Base-by-base conservation (phyloP, 495 filamentous ascomycete species). In the Talaromyces thailandensis region DNA sequence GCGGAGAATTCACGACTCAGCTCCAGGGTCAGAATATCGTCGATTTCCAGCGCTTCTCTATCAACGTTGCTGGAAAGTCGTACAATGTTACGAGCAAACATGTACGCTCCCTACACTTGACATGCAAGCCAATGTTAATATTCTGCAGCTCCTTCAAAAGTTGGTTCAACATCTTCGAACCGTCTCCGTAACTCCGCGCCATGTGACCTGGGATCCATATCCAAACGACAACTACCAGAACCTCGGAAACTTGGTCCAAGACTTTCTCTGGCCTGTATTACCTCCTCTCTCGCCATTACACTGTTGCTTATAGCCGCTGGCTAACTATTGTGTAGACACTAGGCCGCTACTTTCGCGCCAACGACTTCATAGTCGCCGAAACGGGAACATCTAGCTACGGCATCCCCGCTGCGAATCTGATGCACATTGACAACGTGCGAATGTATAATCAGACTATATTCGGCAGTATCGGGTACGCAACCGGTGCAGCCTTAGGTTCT, bases 381-480 rank as follows among this genome's bases (percentile, higher is more conserved):
- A 78, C 75, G 4, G 76, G 76, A 31, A 78, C 75, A 29, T 67
- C 75, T 21, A 56, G 66, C 2, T 70, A 71, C 62, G 76, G 76
- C 9, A 65, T 70, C 40, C 67, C 71, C 4, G 25, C 64, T 8
- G 70, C 74, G 58, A 67, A 61, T 16, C 66, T 79, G 0, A 73
- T 74, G 0, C 40, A 68, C 21, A 23, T 68, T 60, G 63, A 45
- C 23, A 67, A 68, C 6, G 65, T 71, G 5, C 51, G 52, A 2
- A 68, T 78, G 53, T 56, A 67, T 70, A 2, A 78, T 73, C 48
- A 80, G 74, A 72, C 68, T 75, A 2, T 79, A 77, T 0, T 80
- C 35, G 79, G 80, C 0, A 76, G 76, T 67, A 81, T 78, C n/a
- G 58, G 75, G 68, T 82, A 14, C 76, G 74, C 11, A 77, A 78